Base-by-base conservation (phyloP, 2,329 filamentous ascomycete species). In the Aspergillus brasiliensis region DNA sequence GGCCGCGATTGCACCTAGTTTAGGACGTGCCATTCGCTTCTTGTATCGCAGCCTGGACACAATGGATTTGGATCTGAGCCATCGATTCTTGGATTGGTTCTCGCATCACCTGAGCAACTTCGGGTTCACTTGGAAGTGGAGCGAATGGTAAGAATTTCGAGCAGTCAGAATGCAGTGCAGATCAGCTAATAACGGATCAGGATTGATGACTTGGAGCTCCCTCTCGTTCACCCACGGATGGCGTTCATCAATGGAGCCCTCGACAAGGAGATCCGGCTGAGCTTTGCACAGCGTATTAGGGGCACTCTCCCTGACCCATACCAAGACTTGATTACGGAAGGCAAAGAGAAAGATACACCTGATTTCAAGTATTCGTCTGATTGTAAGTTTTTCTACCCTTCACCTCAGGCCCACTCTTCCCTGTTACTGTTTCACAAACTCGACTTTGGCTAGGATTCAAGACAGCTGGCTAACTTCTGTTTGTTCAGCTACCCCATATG, bases 41-140 rank as follows among this genome's bases (percentile, higher is more conserved):
- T 82, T 97, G 63, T 99, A 97, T 80, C 87, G 91, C 63, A 92
- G 90, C 73, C 82, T 91, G 8, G 88, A 92, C 60, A 85, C 84
- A 2, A 88, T 98, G 82, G 95, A 99, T 71, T 82, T 97, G 51
- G 93, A 98, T 77, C 81, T 99, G 46, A 85, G 83, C 58, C 90
- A 93, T 70, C 87, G 95, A 25, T 98, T 98, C 78, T 83, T 97
- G 73, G 94, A 98, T 75, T 99, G 95, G 95, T 99, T 99, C 73
- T 86, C 94, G 17, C 95, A 99, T 75, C 95, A 99, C 80, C 80
- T 99, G 66, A 97, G 93, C 79, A 99, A 99, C 80, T 99, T 99
- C 73, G 95, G 96, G 56, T 99, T 98, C 75, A 95, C 95, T 8
- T 99, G 95, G 95, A 98, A 98, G 78, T 99, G 95, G 95, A 89